Conservation (phyloP, 1,284 basidiomycete species). For the Marasmius sp. region DNA sequence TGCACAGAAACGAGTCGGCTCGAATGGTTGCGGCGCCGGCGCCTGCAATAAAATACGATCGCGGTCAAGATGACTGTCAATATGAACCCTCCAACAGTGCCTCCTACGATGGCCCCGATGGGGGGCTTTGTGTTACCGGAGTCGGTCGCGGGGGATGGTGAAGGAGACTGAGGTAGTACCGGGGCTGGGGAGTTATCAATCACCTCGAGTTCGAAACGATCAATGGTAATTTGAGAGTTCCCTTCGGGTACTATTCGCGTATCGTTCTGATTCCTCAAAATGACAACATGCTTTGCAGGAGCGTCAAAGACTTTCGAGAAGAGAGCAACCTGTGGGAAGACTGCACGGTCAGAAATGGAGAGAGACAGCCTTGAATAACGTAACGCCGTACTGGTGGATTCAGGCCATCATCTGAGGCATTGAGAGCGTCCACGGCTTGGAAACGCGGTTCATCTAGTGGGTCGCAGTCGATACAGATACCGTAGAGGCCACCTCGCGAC, state of each 20-base stretch:
- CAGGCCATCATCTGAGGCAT: conserved; percentile 25
- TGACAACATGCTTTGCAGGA: background rate
- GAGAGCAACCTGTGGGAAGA: conserved; percentile 21
- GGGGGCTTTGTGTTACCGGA: background rate
- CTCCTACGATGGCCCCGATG: conserved; percentile 6
- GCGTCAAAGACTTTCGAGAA: background rate
- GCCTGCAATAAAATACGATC: background rate
- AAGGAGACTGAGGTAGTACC: background rate
- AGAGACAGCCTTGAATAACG: background rate
- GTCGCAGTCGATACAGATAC: conserved; percentile 31
- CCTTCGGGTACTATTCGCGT: conserved; percentile 10
- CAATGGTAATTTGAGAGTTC: conserved; percentile 27
- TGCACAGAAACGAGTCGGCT: background rate
- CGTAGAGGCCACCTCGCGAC: conserved; percentile 13
- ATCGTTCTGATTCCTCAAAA: background rate
- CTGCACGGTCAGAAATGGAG: conserved; percentile 16
- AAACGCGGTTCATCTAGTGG: conserved; percentile 24
- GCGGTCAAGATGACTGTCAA: background rate
- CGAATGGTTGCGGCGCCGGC: background rate
- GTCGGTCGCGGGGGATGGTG: background rate
- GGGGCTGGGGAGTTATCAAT: background rate
- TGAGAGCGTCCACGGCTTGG: conserved; percentile 24
- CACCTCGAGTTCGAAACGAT: conserved; percentile 25
- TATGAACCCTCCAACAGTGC: background rate
- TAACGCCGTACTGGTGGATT: conserved; percentile 28